Evolutionary conservation across 495 filamentous ascomycete species (phyloP), one percentile per base, ranked within the genome.

Genomic region (Aspergillus hancockii): DNA sequence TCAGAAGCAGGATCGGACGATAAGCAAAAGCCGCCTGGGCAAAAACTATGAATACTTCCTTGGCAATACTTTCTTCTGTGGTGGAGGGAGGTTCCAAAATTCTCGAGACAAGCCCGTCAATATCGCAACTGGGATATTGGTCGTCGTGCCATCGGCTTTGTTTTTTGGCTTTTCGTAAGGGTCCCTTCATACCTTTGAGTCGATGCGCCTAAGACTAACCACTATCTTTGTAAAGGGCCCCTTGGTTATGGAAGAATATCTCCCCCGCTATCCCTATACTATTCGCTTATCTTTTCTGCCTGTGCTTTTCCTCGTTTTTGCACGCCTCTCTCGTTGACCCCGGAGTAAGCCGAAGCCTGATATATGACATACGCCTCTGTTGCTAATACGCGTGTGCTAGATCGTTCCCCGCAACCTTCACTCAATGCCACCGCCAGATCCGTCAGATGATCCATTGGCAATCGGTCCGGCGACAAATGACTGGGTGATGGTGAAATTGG

Each of bases 281-380:
- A 32, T 98, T 93, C 74, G 93, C 85, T 50, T 98, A 98, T 69
- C 60, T 97, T 7, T 96, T 93, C 65, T 90, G 88, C 66, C 77
- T 98, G 22, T 94, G 90, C 72, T 82, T 96, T 41, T 96, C 92
- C 18, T 97, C 95, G 2, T 98, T 97, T 65, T 62, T 96, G 21
- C 95, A 96, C 69, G 95, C 92, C 2, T 95, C 95, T 0, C 81
- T 88, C 52, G 88, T 92, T 21, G 93, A 98, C 75, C 92, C 94
- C 25, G 94, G 94, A 40, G 92, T 96, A 85, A 80, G 88, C 46
- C 50, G 41, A 52, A 49, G 38, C 38, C 16, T 14, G 12, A 14
- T 41, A 12, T 18, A n/a, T n/a, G 40, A 36, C 32, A 25, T 56
- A 56, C 53, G 66, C 75, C 31, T 23, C 22, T 45, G 50, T 60